A percentile compares a stretch with the other conserved stretches of the same genome.
Evolutionary conservation across 2,329 filamentous ascomycete genomes (phyloP).

Genomic region (Volutella citrinella): DNA sequence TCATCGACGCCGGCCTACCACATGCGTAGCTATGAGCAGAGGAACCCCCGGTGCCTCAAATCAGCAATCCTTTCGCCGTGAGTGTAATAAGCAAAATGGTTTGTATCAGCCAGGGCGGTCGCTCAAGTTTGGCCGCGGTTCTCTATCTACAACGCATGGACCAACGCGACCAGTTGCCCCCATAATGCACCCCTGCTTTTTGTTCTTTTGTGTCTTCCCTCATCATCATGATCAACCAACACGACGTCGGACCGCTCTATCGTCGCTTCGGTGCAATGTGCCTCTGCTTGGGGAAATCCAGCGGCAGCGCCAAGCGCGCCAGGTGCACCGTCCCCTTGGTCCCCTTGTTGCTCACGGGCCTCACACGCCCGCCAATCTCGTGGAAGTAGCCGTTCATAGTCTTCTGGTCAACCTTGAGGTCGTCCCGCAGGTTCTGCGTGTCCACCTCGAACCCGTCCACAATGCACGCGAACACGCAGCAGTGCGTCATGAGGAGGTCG

Average conservation of each 20-base stretch:
- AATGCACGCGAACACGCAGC: constrained; percentile 67
- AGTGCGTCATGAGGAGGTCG: constrained; percentile 71
- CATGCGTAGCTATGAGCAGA: too few relatives aligned
- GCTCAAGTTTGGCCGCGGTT: too few relatives aligned
- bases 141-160: too few relatives aligned
- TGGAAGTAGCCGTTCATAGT: constrained; percentile 69
- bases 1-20: too few relatives aligned
- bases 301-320: constrained; percentile 71
- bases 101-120: too few relatives aligned
- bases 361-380: constrained; percentile 71
- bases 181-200: neutral
- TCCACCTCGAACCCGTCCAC: constrained; percentile 73
- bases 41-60: too few relatives aligned
- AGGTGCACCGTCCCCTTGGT: constrained; percentile 55
- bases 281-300: constrained; percentile 72
- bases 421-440: constrained; percentile 65
- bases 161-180: neutral
- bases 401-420: constrained; percentile 69
- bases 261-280: constrained; percentile 29
- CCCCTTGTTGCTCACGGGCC: constrained; percentile 57
- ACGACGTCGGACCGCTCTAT: too few relatives aligned
- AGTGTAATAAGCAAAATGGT: too few relatives aligned
- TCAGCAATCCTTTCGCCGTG: too few relatives aligned
- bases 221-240: too few relatives aligned
- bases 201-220: neutral